phyloP scores from a whole-genome alignment of 768 basidiomycete species.

The Collybia nuda region DNA sequence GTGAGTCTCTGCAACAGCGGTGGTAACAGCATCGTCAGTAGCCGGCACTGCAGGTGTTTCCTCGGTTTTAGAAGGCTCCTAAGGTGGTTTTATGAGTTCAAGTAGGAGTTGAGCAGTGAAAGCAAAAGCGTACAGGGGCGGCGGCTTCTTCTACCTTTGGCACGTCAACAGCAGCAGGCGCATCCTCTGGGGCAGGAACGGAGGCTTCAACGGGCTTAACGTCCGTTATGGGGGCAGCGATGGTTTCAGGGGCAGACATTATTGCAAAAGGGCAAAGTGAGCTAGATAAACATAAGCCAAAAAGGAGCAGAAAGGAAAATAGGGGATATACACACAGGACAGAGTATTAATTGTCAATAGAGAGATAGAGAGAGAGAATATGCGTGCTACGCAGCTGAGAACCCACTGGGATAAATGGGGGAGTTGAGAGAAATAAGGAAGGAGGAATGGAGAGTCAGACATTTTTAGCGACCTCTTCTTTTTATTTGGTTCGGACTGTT shows the following conservation, averaged over 20 bases:
- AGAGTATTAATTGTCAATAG: slow-evolving; percentile 56
- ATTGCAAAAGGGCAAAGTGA: slow-evolving; percentile 59
- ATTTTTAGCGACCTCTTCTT: slow-evolving; percentile 35
- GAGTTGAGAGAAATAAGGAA: slow-evolving; percentile 53
- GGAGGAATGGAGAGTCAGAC: slow-evolving; percentile 49
- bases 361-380: slow-evolving; percentile 59
- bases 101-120: not conserved
- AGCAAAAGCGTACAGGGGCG: slow-evolving; percentile 20
- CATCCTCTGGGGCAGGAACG: slow-evolving; percentile 31
- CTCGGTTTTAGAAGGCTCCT: slow-evolving; percentile 40
- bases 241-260: slow-evolving; percentile 81
- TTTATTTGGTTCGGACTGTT: slow-evolving; percentile 46
- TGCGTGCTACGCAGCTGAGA: slow-evolving; percentile 55
- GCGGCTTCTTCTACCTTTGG: slow-evolving; percentile 34
- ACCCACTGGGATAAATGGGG: slow-evolving; percentile 40
- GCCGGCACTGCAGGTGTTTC: slow-evolving; percentile 27
- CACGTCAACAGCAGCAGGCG: slow-evolving; percentile 52
- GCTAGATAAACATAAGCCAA: slow-evolving; percentile 31
- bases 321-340: slow-evolving; percentile 38
- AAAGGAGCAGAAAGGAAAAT: slow-evolving; percentile 12
- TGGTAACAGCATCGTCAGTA: slow-evolving; percentile 16
- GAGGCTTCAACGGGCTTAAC: slow-evolving; percentile 47
- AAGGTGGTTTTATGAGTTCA: not conserved
- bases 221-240: slow-evolving; percentile 52
- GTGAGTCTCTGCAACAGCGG: slow-evolving; percentile 17